phyloP scores from a whole-genome alignment of 2,329 filamentous ascomycete genomes.

The Cytospora chrysosperma region DNA sequence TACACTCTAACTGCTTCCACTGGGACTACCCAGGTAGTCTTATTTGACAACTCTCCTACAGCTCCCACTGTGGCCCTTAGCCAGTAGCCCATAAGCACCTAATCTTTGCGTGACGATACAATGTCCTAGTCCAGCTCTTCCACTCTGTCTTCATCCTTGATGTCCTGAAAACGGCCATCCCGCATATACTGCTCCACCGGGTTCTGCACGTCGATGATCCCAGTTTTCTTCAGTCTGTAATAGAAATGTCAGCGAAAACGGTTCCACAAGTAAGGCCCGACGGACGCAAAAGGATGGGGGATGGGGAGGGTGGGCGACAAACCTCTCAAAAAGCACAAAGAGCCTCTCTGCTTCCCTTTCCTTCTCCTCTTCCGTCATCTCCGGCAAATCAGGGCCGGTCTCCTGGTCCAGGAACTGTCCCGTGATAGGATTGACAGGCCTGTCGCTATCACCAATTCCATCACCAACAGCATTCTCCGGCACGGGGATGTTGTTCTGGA shows the following conservation, averaged over 20 bases:
- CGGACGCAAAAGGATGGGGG: background rate
- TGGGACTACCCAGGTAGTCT: no score
- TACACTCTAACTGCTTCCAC: no score
- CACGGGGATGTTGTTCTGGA: slow-evolving; percentile 77
- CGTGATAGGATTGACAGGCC: slow-evolving; percentile 76
- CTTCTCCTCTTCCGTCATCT: slow-evolving; percentile 91
- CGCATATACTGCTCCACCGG: slow-evolving; percentile 69
- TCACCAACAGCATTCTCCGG: slow-evolving; percentile 64
- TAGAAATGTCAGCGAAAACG: slow-evolving; percentile 25
- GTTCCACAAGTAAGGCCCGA: background rate
- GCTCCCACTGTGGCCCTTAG: no score
- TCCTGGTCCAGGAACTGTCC: slow-evolving; percentile 77
- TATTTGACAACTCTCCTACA: no score
- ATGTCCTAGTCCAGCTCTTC: slow-evolving; percentile 40
- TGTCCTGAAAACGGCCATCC: slow-evolving; percentile 69
- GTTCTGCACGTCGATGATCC: slow-evolving; percentile 75
- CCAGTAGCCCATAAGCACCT: background rate
- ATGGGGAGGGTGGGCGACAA: slow-evolving; percentile 28
- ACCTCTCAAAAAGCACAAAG: slow-evolving; percentile 89
- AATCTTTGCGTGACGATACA: background rate
- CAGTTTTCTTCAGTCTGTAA: slow-evolving; percentile 64
- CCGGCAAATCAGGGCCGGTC: slow-evolving; percentile 54
- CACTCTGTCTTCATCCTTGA: slow-evolving; percentile 57
- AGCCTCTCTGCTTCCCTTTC: slow-evolving; percentile 85
- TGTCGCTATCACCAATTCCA: slow-evolving; percentile 35